Percentiles rank a stretch among this genome's conserved stretches.
Evolutionary conservation across 768 basidiomycete genomes (phyloP).

Genomic region (Trametes gibbosa): DNA sequence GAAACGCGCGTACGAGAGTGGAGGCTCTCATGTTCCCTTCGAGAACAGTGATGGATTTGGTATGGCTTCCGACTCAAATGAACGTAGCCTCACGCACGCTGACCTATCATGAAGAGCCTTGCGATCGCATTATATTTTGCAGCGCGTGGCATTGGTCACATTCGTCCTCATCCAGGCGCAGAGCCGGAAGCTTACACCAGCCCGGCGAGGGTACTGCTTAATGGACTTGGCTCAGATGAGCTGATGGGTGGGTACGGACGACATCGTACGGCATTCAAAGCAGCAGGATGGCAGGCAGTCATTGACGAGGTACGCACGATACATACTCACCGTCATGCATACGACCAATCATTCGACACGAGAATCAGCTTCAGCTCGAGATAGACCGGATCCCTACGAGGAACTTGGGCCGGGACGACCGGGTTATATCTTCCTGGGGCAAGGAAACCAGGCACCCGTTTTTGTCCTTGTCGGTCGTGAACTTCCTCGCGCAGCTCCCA

Average conservation of each 20-base stretch:
- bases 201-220: conserved; percentile 78
- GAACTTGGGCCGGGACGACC: conserved; percentile 93
- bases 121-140: conserved; percentile 93
- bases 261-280: conserved; percentile 72
- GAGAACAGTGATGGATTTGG: conserved; percentile 88
- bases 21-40: conserved; percentile 77
- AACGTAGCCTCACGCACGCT: not conserved
- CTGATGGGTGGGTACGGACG: conserved; percentile 91
- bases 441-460: conserved; percentile 94
- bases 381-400: conserved; percentile 82
- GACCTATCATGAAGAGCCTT: conserved; percentile 63
- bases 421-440: conserved; percentile 86
- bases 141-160: conserved; percentile 69
- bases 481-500: conserved; percentile 74
- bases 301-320: conserved; percentile 65
- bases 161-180: conserved; percentile 38
- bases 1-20: conserved; percentile 49
- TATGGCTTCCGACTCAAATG: conserved; percentile 36
- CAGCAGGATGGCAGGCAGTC: conserved; percentile 70
- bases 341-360: not conserved
- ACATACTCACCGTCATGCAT: too few relatives aligned
- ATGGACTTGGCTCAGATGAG: conserved; percentile 94
- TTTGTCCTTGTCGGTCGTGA: conserved; percentile 74
- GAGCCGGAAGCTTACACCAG: conserved; percentile 58
- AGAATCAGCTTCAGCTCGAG: conserved; percentile 77